Evolutionary conservation across 805 yeast genomes (phyloP).

Genomic region (Saccharomycopsis malanga): DNA sequence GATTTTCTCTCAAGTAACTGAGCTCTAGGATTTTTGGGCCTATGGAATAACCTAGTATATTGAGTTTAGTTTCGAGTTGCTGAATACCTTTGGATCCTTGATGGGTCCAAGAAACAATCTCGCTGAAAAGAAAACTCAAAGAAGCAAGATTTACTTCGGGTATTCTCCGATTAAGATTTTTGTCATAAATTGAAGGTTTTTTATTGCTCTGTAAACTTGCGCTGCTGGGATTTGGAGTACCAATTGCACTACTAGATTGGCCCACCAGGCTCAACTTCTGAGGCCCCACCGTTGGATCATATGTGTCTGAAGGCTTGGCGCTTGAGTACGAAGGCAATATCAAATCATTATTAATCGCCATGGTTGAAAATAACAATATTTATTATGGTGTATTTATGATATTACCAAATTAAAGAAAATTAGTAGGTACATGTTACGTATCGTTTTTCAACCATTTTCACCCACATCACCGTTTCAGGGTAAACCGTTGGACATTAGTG

Average conservation of each 20-base stretch:
- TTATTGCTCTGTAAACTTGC: constrained; percentile 28
- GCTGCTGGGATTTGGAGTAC: constrained; percentile 26
- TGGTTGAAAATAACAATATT: no score
- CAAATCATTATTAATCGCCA: constrained; percentile 6
- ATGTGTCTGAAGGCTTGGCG: constrained; percentile 4
- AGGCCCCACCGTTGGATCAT: constrained; percentile 21
- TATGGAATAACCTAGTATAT: constrained; percentile 68
- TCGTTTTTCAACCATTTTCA: no score
- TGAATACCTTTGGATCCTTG: constrained; percentile 57
- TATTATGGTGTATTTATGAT: no score
- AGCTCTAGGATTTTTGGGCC: constrained; percentile 70
- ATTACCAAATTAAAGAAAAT: no score
- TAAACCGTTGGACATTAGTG: no score
- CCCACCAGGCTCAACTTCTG: constrained; percentile 12
- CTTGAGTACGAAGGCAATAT: constrained; percentile 19
- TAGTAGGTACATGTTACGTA: no score
- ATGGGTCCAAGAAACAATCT: constrained; percentile 60
- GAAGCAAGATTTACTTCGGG: constrained; percentile 63
- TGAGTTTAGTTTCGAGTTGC: constrained; percentile 56
- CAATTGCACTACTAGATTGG: background rate
- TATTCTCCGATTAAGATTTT: constrained; percentile 55
- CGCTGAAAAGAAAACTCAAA: constrained; percentile 62
- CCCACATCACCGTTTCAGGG: no score
- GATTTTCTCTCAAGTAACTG: constrained; percentile 59
- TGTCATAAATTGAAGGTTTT: constrained; percentile 49